A percentile compares a stretch with the other conserved stretches of the same genome.
Evolutionary conservation across 768 basidiomycete genomes (phyloP).

Genomic region (Leucocoprinus leucothites): DNA sequence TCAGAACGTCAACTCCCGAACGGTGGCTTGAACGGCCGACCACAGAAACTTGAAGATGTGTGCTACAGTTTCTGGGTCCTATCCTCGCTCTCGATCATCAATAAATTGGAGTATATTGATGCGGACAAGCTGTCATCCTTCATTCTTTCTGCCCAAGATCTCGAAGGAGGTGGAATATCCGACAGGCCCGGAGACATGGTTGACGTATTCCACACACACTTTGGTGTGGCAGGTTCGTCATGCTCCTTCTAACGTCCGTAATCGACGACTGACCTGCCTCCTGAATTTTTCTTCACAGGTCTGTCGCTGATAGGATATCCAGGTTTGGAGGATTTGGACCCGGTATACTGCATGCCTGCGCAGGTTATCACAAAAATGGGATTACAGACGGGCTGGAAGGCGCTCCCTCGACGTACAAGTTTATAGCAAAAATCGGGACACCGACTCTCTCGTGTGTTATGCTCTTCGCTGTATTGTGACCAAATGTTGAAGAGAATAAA

Average conservation of each 20-base stretch:
- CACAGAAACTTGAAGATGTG: slow-evolving; percentile 96
- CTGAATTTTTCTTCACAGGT: slow-evolving; percentile 38
- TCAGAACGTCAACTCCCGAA: slow-evolving; percentile 89
- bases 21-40: slow-evolving; percentile 95
- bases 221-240: slow-evolving; percentile 78
- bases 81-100: slow-evolving; percentile 81
- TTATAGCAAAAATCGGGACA: no score
- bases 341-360: slow-evolving; percentile 95
- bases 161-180: slow-evolving; percentile 88
- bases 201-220: slow-evolving; percentile 96
- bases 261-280: no score
- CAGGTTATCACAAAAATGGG: slow-evolving; percentile 65
- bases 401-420: slow-evolving; percentile 42
- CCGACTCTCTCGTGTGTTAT: no score
- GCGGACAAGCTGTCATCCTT: slow-evolving; percentile 71
- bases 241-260: neutral
- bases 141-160: slow-evolving; percentile 89
- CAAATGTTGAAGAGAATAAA: no score
- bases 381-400: slow-evolving; percentile 64
- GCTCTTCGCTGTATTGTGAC: no score
- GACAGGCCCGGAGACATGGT: slow-evolving; percentile 92
- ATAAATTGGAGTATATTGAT: slow-evolving; percentile 86
- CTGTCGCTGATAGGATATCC: slow-evolving; percentile 88
- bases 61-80: slow-evolving; percentile 99
- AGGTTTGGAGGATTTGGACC: slow-evolving; percentile 81